Evolutionary conservation across 2,329 filamentous ascomycete genomes (phyloP), one percentile per base, ranked within the genome.

Genomic region (Aaosphaeria pasadenensis): DNA sequence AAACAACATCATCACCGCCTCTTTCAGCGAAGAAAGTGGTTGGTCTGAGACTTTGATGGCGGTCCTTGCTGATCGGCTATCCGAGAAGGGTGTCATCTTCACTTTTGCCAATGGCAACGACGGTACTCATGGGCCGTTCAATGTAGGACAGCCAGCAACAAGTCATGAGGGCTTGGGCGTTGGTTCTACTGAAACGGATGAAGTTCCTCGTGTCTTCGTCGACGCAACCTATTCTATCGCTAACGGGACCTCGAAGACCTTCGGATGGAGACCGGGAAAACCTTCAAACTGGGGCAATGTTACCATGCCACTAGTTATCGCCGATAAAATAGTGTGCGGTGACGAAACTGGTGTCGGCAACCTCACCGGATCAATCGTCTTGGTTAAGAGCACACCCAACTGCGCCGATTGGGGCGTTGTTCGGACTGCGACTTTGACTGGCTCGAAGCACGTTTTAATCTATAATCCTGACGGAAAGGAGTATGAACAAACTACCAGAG

Each of bases 351-450:
- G 24, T 9, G 39, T 24, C 9, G 39, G 24, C 7, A 28, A 40
- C 17, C 71, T 88, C 11, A 77, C 77, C 41, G 71, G 71, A 28
- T 72, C 78, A 43, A 77, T 87, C 35, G 82, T 84, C 3, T 75
- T 87, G 7, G 72, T 87, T 36, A 79, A 80, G 42, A 77, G 82
- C 28, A 83, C 83, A 43, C 76, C 6, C 24, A 28, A 68, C 6
- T 86, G 83, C 62, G 74, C 74, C 0, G 84, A 84, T 50, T 70
- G 72, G 2, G 56, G 73, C 9, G 85, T 86, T 70, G 76, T 75
- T 2, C 59, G 69, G 38, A 80, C 82, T 49, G 78, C 79, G 4
- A 76, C 71, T 2, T 74, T 71, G 5, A 74, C 74, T 42, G 84
- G 84, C 7, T 83, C 81, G 43, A 77, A 79, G 59, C 84, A 85